phyloP scores from a whole-genome alignment of 148 eudicot genomes.

The Camellia granthamiana region DNA sequence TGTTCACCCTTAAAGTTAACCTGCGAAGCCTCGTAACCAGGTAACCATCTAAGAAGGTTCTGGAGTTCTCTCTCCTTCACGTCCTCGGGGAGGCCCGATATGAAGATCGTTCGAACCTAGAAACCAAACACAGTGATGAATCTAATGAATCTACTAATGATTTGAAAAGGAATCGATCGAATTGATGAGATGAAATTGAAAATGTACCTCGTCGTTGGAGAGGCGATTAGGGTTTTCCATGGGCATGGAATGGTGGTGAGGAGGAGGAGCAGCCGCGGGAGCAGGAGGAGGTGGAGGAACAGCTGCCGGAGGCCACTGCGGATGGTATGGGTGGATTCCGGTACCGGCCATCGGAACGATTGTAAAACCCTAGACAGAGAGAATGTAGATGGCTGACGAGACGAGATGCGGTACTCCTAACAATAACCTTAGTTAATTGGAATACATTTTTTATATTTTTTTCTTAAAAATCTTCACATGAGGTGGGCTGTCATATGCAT shows the following conservation, averaged over 20 bases:
- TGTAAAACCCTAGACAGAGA: too few species aligned
- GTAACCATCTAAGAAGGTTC: constrained; percentile 84
- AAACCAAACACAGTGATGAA: neutral
- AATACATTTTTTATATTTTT: too few species aligned
- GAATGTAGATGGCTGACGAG: too few species aligned
- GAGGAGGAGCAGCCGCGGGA: constrained; percentile 22
- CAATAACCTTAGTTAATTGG: too few species aligned
- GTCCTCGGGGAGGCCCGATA: constrained; percentile 86
- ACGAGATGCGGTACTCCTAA: too few species aligned
- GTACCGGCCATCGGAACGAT: constrained; percentile 44
- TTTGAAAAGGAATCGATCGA: neutral
- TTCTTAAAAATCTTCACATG: too few species aligned
- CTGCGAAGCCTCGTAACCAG: constrained; percentile 98
- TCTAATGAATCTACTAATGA: neutral
- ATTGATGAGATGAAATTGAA: neutral
- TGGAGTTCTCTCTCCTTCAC: constrained; percentile 91
- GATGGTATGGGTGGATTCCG: constrained; percentile 61
- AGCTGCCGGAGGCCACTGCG: constrained; percentile 23
- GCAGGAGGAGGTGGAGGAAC: constrained; percentile 39
- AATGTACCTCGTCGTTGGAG: constrained; percentile 39
- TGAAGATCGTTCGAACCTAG: constrained; percentile 64
- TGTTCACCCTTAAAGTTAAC: constrained; percentile 82
- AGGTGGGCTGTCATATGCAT: too few species aligned
- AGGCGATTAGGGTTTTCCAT: constrained; percentile 31
- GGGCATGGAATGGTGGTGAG: constrained; percentile 30